Evolutionary conservation across 2,329 filamentous ascomycete species (phyloP).

Genomic region (Aureobasidium sp.): DNA sequence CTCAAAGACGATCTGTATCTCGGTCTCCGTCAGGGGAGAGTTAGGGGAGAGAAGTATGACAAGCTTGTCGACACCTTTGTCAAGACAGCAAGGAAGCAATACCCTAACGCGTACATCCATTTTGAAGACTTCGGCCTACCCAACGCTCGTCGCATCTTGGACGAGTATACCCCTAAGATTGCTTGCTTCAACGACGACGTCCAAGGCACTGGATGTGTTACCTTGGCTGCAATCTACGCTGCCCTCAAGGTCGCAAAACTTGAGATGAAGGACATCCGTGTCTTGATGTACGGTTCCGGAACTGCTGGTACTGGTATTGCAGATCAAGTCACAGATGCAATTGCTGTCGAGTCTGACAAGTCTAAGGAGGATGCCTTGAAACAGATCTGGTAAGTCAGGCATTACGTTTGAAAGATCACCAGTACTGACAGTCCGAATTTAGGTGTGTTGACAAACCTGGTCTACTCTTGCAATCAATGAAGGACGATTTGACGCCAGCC

Average conservation of each 20-base stretch:
- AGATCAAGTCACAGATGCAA: slow-evolving; percentile 73
- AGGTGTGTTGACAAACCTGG: slow-evolving; percentile 79
- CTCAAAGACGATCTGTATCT: slow-evolving; percentile 73
- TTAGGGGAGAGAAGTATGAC: slow-evolving; percentile 65
- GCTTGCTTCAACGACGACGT: slow-evolving; percentile 89
- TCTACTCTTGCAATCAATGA: slow-evolving; percentile 57
- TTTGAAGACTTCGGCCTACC: slow-evolving; percentile 76
- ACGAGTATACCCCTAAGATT: slow-evolving; percentile 63
- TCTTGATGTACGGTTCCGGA: slow-evolving; percentile 73
- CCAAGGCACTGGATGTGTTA: slow-evolving; percentile 82
- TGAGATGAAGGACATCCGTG: slow-evolving; percentile 58
- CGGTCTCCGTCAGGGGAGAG: slow-evolving; percentile 59
- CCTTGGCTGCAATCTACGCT: slow-evolving; percentile 72
- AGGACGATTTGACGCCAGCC: slow-evolving; percentile 53
- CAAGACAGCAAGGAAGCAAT: slow-evolving; percentile 56
- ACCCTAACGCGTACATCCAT: slow-evolving; percentile 74
- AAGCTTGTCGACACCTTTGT: slow-evolving; percentile 70
- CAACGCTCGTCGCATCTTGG: slow-evolving; percentile 69
- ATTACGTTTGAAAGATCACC: neutral
- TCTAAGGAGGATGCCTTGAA: slow-evolving; percentile 64
- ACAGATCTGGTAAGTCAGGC: slow-evolving; percentile 60
- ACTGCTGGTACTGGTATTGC: slow-evolving; percentile 80
- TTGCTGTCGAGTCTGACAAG: slow-evolving; percentile 58
- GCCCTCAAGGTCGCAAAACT: slow-evolving; percentile 61
- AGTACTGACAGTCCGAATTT: neutral